These are phyloP conservation scores for Backusella macrospora DNA, from an alignment of 192 early-diverging fungal genomes.

Conservation along the genomic window DNA sequence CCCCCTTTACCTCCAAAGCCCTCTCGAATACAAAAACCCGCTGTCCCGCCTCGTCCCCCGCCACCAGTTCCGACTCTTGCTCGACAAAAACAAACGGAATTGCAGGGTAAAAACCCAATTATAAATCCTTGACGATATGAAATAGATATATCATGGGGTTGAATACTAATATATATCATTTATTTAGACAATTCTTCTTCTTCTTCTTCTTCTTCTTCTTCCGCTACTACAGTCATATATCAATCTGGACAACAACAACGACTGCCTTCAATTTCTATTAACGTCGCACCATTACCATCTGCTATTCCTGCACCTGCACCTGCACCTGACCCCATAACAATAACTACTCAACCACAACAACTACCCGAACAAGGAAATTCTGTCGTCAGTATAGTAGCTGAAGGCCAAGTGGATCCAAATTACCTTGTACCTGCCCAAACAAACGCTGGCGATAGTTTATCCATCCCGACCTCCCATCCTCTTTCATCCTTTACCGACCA, in stretches of 20 bases:
- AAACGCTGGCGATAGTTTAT: slow-evolving; percentile 49
- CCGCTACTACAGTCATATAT: background rate
- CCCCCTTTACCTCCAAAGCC: slow-evolving; percentile 61
- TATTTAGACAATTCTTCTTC: slow-evolving; percentile 15
- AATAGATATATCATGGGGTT: background rate
- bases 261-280: background rate
- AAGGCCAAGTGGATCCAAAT: slow-evolving; percentile 59
- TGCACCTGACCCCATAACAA: background rate
- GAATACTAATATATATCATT: background rate
- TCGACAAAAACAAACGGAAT: slow-evolving; percentile 13
- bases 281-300: background rate
- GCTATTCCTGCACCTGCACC: slow-evolving; percentile 10
- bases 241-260: background rate
- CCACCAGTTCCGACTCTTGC: slow-evolving; percentile 44
- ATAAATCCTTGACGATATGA: background rate
- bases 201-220: background rate
- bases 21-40: slow-evolving; percentile 50
- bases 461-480: slow-evolving; percentile 28
- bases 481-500: slow-evolving; percentile 38
- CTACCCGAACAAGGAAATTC: background rate
- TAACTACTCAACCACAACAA: background rate
- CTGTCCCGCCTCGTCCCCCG: slow-evolving; percentile 49
- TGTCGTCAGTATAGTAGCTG: slow-evolving; percentile 41
- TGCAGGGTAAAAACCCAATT: slow-evolving; percentile 3
- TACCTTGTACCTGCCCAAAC: slow-evolving; percentile 56